Percentiles rank a stretch among this genome's conserved stretches.
These are phyloP conservation scores for Penicillium roqueforti DNA, from an alignment of 495 filamentous ascomycete species.

Conservation along the genomic window DNA sequence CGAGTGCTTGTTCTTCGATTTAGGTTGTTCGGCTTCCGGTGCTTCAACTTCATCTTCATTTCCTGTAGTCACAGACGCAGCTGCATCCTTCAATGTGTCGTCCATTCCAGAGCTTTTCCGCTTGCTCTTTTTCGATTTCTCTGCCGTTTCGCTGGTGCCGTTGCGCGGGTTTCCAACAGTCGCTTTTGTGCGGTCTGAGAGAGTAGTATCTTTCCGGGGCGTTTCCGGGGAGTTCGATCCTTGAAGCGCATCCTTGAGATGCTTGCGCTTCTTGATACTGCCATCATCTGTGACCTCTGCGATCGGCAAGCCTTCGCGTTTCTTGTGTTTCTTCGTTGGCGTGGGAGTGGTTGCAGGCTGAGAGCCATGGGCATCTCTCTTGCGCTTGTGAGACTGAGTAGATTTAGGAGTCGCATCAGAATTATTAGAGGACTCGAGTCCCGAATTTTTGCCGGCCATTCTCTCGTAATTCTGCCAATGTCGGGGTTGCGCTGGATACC, in stretches of 20 bases:
- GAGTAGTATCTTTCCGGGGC: slow-evolving; percentile 29
- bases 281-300: slow-evolving; percentile 13
- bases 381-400: slow-evolving; percentile 36
- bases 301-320: slow-evolving; percentile 22
- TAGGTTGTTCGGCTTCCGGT: slow-evolving; percentile 5
- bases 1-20: slow-evolving; percentile 38
- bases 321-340: slow-evolving; percentile 39
- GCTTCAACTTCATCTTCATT: slow-evolving; percentile 8
- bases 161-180: slow-evolving; percentile 19
- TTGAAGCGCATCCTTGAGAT: slow-evolving; percentile 14
- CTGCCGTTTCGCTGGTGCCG: slow-evolving; percentile 18
- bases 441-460: slow-evolving; percentile 29
- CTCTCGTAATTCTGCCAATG: slow-evolving; percentile 6
- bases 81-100: slow-evolving; percentile 11
- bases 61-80: slow-evolving; percentile 19
- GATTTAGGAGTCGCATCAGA: slow-evolving; percentile 18
- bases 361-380: slow-evolving; percentile 34
- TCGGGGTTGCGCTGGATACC: neutral
- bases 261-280: slow-evolving; percentile 25
- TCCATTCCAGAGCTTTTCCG: slow-evolving; percentile 20
- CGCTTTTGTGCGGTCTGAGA: slow-evolving; percentile 25
- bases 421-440: slow-evolving; percentile 17
- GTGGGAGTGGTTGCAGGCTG: slow-evolving; percentile 30
- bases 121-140: slow-evolving; percentile 30
- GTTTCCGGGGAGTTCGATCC: slow-evolving; percentile 19